Conservation (phyloP, 768 basidiomycete species). For the Trametopsis cervina region DNA sequence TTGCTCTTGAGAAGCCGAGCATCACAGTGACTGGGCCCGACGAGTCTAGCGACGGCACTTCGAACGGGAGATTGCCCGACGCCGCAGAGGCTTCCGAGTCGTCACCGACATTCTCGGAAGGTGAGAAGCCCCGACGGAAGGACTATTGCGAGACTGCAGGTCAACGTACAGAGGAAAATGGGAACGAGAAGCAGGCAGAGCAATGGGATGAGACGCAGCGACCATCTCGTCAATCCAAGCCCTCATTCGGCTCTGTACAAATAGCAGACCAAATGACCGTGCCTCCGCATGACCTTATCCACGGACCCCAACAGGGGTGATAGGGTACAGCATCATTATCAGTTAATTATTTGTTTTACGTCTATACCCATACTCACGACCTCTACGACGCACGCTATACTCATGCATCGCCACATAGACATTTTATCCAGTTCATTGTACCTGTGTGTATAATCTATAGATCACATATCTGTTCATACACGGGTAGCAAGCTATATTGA, state of each 20-base stretch:
- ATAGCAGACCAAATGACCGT: constrained; percentile 28
- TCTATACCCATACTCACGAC: too few species aligned
- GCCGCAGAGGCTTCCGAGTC: neutral
- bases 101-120: neutral
- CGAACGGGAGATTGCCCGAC: neutral
- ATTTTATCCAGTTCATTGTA: too few species aligned
- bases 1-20: constrained; percentile 28
- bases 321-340: neutral
- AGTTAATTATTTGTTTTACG: neutral
- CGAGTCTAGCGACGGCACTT: neutral
- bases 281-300: constrained; percentile 14
- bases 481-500: too few species aligned
- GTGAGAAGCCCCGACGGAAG: neutral
- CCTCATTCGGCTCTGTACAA: constrained; percentile 12
- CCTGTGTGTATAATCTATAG: too few species aligned
- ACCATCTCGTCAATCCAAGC: neutral
- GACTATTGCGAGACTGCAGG: too few species aligned
- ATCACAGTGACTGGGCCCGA: neutral
- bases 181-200: neutral
- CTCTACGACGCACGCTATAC: too few species aligned
- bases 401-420: too few species aligned
- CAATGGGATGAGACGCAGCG: neutral
- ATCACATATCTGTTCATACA: too few species aligned
- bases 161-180: neutral
- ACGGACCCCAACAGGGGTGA: neutral